Conservation (phyloP, 2,329 filamentous ascomycete genomes). For the Colletotrichum salicis region DNA sequence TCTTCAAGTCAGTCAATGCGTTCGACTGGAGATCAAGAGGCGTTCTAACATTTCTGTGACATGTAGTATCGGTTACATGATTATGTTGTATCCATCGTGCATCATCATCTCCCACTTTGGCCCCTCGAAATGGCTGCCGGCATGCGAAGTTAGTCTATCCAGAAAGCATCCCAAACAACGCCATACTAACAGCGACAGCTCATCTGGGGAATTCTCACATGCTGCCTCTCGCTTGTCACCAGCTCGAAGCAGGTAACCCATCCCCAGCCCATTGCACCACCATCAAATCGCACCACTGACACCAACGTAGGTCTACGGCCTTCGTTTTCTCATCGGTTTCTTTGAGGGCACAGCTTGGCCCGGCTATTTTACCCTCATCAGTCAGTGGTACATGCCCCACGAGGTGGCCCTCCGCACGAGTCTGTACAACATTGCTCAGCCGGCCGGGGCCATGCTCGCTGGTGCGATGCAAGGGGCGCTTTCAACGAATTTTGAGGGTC, state of each 20-base stretch:
- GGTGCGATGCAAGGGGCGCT: conserved; percentile 65
- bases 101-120: conserved; percentile 42
- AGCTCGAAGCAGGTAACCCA: conserved; percentile 28
- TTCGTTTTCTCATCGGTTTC: conserved; percentile 57
- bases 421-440: conserved; percentile 61
- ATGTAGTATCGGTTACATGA: conserved; percentile 38
- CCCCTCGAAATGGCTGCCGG: conserved; percentile 42
- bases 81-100: conserved; percentile 42
- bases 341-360: conserved; percentile 48
- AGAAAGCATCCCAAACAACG: too few relatives aligned
- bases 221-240: conserved; percentile 18
- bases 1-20: conserved; percentile 27
- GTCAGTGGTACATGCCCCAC: conserved; percentile 53
- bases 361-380: conserved; percentile 47
- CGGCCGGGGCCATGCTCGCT: conserved; percentile 64
- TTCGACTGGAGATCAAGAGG: too few relatives aligned
- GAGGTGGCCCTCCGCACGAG: conserved; percentile 61
- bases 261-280: conserved; percentile 13
- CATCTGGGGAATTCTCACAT: conserved; percentile 20
- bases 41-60: not conserved
- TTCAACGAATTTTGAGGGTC: conserved; percentile 63
- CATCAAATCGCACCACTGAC: not conserved
- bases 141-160: conserved; percentile 37
- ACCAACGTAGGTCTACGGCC: conserved; percentile 49
- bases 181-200: not conserved